Conservation (phyloP, 495 filamentous ascomycete species). For the Glonium stellatum region DNA sequence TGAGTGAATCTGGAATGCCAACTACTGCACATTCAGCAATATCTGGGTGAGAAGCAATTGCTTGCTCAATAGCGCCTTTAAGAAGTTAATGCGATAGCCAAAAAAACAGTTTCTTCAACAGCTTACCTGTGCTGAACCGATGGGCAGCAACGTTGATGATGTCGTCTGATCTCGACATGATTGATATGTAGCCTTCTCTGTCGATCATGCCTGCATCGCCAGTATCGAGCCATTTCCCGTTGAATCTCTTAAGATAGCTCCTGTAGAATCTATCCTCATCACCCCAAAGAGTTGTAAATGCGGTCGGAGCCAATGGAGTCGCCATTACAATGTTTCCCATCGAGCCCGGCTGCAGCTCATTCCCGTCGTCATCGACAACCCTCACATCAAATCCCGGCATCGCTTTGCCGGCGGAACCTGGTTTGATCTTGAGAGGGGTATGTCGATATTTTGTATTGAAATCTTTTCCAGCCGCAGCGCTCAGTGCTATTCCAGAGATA, state of each 20-base stretch:
- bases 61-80: conserved; percentile 80
- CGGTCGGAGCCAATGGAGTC: conserved; percentile 75
- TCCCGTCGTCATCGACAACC: conserved; percentile 72
- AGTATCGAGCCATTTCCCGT: conserved; percentile 77
- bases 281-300: conserved; percentile 74
- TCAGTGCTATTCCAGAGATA: conserved; percentile 72
- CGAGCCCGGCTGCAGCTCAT: conserved; percentile 54
- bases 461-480: conserved; percentile 45
- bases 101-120: neutral
- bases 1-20: conserved; percentile 74
- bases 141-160: conserved; percentile 95
- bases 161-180: conserved; percentile 84
- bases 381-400: conserved; percentile 87
- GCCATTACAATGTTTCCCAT: conserved; percentile 91
- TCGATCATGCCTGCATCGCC: conserved; percentile 87
- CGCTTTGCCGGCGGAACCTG: conserved; percentile 80
- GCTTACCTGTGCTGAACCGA: conserved; percentile 75
- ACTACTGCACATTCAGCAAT: conserved; percentile 81
- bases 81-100: neutral
- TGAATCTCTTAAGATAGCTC: conserved; percentile 72
- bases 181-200: conserved; percentile 70
- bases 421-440: conserved; percentile 54
- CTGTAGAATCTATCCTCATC: conserved; percentile 79
- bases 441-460: conserved; percentile 29
- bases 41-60: conserved; percentile 67